Base-by-base conservation (phyloP, 176 grass and related monocot species). In the Typha latifolia region DNA sequence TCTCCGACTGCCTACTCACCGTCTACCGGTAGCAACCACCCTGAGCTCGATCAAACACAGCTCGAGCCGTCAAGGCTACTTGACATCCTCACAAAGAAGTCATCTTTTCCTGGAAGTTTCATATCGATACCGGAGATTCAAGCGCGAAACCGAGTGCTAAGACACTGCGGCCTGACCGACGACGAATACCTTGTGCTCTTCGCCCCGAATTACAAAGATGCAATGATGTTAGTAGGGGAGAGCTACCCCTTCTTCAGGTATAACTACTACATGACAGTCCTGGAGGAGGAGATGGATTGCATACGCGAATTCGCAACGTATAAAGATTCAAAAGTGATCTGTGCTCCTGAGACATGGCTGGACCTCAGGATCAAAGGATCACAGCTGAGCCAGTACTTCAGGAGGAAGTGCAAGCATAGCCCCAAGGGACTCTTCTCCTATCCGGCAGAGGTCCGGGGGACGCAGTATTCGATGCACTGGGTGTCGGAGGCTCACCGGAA, bases 361-460 rank as follows among this genome's bases (percentile, higher is more conserved):
- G 87, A 90, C 49, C 83, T 90, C 11, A 72, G 87, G 27, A 86
- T 90, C 83, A 90, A 90, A 69, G 87, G 87, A 12, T 90, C 87
- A 1, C 87, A 90, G 73, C 73, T 90, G 69, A 90, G 83, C 80
- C 87, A 90, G 70, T 90, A 86, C 73, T 86, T 90, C 80, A 72
- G 87, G 4, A 77, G 87, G 69, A 90, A 90, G 80, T 82, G 76
- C 80, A 90, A 86, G 77, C 80, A 86, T 74, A 37, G 69, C 27
- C 87, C 73, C 14, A 90, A 90, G 77, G 87, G 87, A 37, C 87
- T 90, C 37, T 86, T 90, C 83, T 80, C 87, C 66, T 90, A 90
- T 74, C 87, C 80, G 0, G 83, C 66, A 32, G 69, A 82, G 22
- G 8, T n/a, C 20, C 14, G 49, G 48, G 32, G 51, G 48, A 12